Evolutionary conservation across 768 basidiomycete genomes (phyloP).

Genomic region (Rickenella mellea): DNA sequence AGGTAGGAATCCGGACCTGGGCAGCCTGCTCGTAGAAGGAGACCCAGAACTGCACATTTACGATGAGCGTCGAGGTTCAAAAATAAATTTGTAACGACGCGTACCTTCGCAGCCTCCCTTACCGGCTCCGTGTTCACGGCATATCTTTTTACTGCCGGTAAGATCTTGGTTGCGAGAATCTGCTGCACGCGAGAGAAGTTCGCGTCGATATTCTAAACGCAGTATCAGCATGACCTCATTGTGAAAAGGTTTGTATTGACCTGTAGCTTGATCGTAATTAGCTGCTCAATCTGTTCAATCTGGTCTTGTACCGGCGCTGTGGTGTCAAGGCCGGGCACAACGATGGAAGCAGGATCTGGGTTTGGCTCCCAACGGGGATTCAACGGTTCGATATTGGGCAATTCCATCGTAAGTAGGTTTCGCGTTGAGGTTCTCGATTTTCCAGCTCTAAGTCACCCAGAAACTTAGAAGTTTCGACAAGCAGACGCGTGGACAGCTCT

Average conservation of each 20-base stretch:
- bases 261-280: constrained; percentile 88
- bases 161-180: constrained; percentile 64
- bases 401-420: no score
- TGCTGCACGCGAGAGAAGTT: constrained; percentile 89
- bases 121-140: constrained; percentile 82
- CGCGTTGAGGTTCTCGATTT: no score
- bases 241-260: constrained; percentile 24
- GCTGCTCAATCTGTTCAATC: constrained; percentile 91
- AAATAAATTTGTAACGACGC: constrained; percentile 12
- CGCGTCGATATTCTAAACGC: constrained; percentile 73
- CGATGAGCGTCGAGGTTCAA: not conserved
- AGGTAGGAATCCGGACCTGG: constrained; percentile 71
- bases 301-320: constrained; percentile 66
- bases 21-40: constrained; percentile 95
- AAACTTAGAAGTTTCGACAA: no score
- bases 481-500: no score
- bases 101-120: constrained; percentile 81
- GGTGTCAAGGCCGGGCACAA: constrained; percentile 64
- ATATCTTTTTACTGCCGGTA: constrained; percentile 88
- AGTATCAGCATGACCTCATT: not conserved
- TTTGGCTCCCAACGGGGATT: constrained; percentile 50
- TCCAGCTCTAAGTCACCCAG: no score
- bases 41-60: constrained; percentile 75
- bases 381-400: not conserved
- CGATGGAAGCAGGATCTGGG: constrained; percentile 51